Evolutionary conservation across 75 land plant genomes (phyloP).

Genomic region (Selaginella tamariscina): DNA sequence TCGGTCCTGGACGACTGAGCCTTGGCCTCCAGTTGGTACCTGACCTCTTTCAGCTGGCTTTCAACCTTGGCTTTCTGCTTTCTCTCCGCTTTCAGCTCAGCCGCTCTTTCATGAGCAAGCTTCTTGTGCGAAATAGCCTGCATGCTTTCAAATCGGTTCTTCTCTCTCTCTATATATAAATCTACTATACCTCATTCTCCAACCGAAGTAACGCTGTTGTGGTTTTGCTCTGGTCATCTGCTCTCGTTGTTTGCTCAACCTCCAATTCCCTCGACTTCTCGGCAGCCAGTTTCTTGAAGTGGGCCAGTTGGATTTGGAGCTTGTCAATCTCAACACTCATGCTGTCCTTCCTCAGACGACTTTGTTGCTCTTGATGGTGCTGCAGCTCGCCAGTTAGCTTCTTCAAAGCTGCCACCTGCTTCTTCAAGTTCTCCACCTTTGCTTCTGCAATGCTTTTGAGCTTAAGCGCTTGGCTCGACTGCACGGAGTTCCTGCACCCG

Average conservation of each 20-base stretch:
- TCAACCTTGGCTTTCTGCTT: not conserved
- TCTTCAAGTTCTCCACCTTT: not conserved
- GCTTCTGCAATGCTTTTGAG: not conserved
- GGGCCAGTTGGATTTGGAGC: not conserved
- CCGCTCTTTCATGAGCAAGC: too few species aligned
- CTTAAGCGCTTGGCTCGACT: not conserved
- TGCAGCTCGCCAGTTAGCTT: not conserved
- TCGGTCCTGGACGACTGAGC: not conserved
- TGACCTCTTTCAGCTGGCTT: not conserved
- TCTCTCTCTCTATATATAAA: too few species aligned
- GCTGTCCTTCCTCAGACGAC: not conserved
- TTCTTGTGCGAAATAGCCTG: not conserved
- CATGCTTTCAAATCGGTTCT: too few species aligned
- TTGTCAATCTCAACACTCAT: not conserved
- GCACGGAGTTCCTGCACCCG: too few species aligned
- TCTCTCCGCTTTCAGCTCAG: not conserved
- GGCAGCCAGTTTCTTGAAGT: not conserved
- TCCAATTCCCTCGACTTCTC: not conserved
- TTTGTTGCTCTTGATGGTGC: not conserved
- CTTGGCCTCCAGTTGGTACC: not conserved
- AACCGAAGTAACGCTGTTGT: not conserved
- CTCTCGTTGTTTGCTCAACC: not conserved
- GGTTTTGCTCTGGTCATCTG: not conserved
- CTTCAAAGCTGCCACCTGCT: not conserved
- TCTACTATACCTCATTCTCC: not conserved